Base-by-base conservation (phyloP, 495 filamentous ascomycete species). In the Cetradonia linearis region DNA sequence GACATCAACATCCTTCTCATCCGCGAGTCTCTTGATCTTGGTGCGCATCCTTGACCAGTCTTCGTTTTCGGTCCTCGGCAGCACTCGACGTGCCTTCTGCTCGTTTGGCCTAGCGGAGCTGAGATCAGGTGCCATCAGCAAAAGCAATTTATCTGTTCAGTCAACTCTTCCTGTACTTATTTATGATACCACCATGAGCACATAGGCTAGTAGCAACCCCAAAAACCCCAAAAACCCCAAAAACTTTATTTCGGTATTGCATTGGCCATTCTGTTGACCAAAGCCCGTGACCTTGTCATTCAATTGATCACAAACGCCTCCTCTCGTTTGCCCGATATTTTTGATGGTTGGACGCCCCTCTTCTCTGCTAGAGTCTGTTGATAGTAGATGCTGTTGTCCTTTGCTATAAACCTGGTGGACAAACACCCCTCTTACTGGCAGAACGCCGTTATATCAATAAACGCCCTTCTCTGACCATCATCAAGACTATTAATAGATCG, bases 151-250 rank as follows among this genome's bases (percentile, higher is more conserved):
- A 4, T 30, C 13, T 34, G n/a, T 54, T 36, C 3, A 20, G 33
- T 34, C 34, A 34, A 34, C 31, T 20, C 28, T 54, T 54, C 8
- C 20, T 34, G 50, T 54, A 54, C 30, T 54, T 54, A 54, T 16
- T 54, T 54, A 54, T 36, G 56, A 58, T 58, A 58, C 40, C 56
- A 46, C 56, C 56, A 54, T 54, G 50, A 54, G 50, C 50, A 54
- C 50, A 54, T 54, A 54, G 30, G 18, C 50, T 54, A 54, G 20
- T 23, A 48, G 7, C 10, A 23, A 25, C 23, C 5, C 33, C 33
- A 5, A 36, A 36, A 36, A 36, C 13, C 42, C 20, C 20, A 46
- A n/a, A 13, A 46, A 46, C 9, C n/a, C 20, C 20, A 46, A 46
- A 46, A 46, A 46, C 42, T 46, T 3, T 25, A 46, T 46, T 46